Evolutionary conservation across 495 filamentous ascomycete species (phyloP), one percentile per base, ranked within the genome.

Genomic region (Staphylotrichum longicolle): DNA sequence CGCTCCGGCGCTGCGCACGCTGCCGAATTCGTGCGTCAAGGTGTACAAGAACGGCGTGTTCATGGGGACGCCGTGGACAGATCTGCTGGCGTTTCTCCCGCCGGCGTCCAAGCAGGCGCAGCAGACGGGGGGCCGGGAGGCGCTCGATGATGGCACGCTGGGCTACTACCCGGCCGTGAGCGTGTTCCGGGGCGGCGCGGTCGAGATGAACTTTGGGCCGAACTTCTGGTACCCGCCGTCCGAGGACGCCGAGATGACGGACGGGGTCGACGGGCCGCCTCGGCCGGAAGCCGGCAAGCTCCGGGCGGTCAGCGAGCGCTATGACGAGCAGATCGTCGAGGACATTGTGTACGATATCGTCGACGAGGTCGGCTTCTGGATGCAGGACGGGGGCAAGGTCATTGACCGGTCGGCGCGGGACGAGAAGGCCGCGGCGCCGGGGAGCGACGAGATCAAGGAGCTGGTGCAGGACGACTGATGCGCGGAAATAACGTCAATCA

Each of bases 141-240:
- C 83, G 4, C 85, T 94, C 39, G 95, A 99, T 68, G 95, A 99
- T 67, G 93, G 93, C 32, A 88, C 90, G 79, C 80, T 96, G 4
- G 95, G 95, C 0, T 99, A 99, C 70, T 96, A 93, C 70, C 95
- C 95, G 1, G 91, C 93, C 27, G 85, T 98, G 15, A 92, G 90
- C 63, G 91, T 93, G 40, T 98, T 96, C 70, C 85, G 88, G 30
- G 93, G 93, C 44, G 95, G 93, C 34, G 89, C 93, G 3, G 93
- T 89, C 35, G 88, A 96, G 74, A 84, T 91, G 57, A 96, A 96
- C 68, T 95, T 98, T 67, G 91, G 92, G 5, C 89, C 87, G 0
- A 78, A 91, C 11, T 96, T 95, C 78, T 96, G 93, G 91, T 88
- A 79, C 71, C 91, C 91, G 8, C 93, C 92, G 0, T 82, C 68